Conservation (phyloP, 2,329 filamentous ascomycete genomes). For the Calonectria montana region DNA sequence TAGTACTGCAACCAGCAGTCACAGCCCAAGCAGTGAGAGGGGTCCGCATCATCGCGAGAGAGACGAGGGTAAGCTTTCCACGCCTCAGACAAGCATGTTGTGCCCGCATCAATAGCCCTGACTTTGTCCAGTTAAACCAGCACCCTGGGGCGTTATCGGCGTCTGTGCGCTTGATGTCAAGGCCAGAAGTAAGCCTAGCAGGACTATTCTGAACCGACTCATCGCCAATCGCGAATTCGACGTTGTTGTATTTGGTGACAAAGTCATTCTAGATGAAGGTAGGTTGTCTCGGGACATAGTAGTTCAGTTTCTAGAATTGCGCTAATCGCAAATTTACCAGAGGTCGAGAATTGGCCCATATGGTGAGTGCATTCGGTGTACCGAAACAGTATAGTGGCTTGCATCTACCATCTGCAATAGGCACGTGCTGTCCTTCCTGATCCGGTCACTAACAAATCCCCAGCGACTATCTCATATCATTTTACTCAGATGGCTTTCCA, state of each 20-base stretch:
- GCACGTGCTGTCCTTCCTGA: slow-evolving; percentile 40
- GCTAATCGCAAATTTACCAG: slow-evolving; percentile 51
- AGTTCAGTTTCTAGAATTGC: slow-evolving; percentile 9
- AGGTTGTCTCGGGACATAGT: slow-evolving; percentile 39
- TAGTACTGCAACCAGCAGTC: slow-evolving; percentile 84
- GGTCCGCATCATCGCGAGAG: slow-evolving; percentile 65
- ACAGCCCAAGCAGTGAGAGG: slow-evolving; percentile 81
- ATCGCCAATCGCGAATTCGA: slow-evolving; percentile 94
- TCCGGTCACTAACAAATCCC: slow-evolving; percentile 34
- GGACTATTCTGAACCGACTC: slow-evolving; percentile 93
- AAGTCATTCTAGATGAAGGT: slow-evolving; percentile 96
- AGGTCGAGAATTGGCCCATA: slow-evolving; percentile 94
- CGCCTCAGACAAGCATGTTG: neutral
- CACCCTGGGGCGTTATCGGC: slow-evolving; percentile 79
- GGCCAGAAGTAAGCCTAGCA: slow-evolving; percentile 94
- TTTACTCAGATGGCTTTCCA: slow-evolving; percentile 98
- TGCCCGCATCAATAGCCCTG: slow-evolving; percentile 33
- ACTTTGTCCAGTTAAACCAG: slow-evolving; percentile 61
- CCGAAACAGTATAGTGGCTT: slow-evolving; percentile 48
- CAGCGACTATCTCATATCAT: slow-evolving; percentile 93
- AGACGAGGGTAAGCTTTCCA: slow-evolving; percentile 59
- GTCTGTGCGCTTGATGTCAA: slow-evolving; percentile 97
- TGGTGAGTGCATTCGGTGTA: slow-evolving; percentile 67
- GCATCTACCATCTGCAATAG: slow-evolving; percentile 37
- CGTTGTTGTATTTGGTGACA: slow-evolving; percentile 97